Base-by-base conservation (phyloP, 495 filamentous ascomycete genomes). In the Talaromyces liani region DNA sequence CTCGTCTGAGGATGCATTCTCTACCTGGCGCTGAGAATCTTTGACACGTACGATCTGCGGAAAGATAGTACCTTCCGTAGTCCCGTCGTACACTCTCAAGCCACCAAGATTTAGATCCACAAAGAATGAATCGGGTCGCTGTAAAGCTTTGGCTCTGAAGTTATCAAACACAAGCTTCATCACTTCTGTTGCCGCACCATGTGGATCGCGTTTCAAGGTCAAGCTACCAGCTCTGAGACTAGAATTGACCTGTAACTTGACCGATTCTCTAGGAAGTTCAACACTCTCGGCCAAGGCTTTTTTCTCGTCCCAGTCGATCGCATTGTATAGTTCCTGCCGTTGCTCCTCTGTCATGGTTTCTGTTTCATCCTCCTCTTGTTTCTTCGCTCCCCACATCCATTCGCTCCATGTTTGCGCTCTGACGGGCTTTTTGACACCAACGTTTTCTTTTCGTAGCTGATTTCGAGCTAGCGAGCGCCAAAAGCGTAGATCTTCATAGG, bases 301-400 rank as follows among this genome's bases (percentile, higher is more conserved):
- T 80, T 97, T 97, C 77, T 98, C 94, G 67, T 98, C 91, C 90
- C 92, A 98, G 69, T 97, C 92, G 66, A 98, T 98, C 36, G 91
- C 95, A 66, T 91, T 90, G 69, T 98, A 98, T 8, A 98, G 84
- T 77, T 98, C 94, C 72, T 98, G 92, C 51, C 93, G 87, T 72
- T 98, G 92, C 72, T 97, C 86, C 62, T 98, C 95, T 1, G 91
- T 93, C 84, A 98, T 95, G 60, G 88, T 82, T 9, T 85, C 85
- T 67, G 89, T 86, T 45, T 91, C 88, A 3, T 84, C 81, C 60
- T 90, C 78, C 47, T 90, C 78, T 45, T 81, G 73, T 24, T 88
- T 84, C 66, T 91, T 91, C 22, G 85, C 84, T 14, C 89, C 89
- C 91, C 93, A 97, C 9, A 89, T 80, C 91, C 93, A 98, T 60